Evolutionary conservation across 345 rosid species (phyloP).

Genomic region (Eucalyptus fibrosa): DNA sequence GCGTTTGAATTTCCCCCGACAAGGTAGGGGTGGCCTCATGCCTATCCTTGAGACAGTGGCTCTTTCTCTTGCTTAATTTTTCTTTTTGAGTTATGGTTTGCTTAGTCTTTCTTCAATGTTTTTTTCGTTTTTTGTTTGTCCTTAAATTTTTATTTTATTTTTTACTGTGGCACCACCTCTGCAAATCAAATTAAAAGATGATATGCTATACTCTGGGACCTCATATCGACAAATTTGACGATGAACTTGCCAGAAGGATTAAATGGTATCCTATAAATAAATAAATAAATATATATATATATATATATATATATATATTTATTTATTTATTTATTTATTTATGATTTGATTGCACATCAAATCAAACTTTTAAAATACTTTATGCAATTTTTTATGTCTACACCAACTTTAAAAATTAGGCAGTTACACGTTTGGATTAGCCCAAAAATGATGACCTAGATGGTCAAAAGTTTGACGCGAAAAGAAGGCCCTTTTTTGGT

Average conservation of each 20-base stretch:
- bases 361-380: background rate
- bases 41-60: background rate
- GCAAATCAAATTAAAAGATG: background rate
- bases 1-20: background rate
- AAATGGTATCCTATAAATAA: background rate
- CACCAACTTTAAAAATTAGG: background rate
- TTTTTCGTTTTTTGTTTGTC: background rate
- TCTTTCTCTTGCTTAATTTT: background rate
- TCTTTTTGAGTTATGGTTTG: background rate
- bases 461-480: background rate
- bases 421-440: background rate
- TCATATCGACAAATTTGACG: background rate
- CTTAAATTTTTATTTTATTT: fast-evolving
- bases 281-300: too few relatives aligned
- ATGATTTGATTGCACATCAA: background rate
- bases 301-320: too few relatives aligned
- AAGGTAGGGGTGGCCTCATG: background rate
- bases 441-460: background rate
- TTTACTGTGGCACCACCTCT: background rate
- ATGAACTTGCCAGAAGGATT: background rate
- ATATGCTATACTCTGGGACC: background rate
- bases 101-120: background rate
- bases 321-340: background rate
- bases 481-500: background rate
- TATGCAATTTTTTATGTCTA: background rate